phyloP scores from a whole-genome alignment of 331 rosid species.

The Cucumis variabilis region DNA sequence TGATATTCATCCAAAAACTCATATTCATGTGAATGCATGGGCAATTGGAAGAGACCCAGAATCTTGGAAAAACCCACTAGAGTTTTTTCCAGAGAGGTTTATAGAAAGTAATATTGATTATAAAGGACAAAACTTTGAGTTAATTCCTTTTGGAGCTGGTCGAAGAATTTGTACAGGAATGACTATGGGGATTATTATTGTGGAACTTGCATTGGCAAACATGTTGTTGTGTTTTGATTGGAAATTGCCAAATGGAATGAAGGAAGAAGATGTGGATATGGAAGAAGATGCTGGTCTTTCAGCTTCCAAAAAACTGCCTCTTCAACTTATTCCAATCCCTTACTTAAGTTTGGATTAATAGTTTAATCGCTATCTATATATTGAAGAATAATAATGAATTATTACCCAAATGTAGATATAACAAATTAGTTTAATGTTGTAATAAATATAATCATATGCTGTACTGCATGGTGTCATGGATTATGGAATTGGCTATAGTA shows the following conservation, averaged over 20 bases:
- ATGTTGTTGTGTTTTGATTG: not conserved
- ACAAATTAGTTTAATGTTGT: too few species aligned
- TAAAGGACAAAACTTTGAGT: slow-evolving; percentile 4
- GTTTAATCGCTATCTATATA: too few species aligned
- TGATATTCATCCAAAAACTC: not conserved
- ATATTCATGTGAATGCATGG: not conserved
- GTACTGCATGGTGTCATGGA: too few species aligned
- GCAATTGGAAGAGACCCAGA: not conserved
- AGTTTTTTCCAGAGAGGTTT: slow-evolving; percentile 16
- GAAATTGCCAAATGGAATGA: slow-evolving; percentile 14
- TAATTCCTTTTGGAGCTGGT: not conserved
- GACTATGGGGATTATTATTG: not conserved
- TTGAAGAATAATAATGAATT: too few species aligned
- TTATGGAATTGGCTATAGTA: too few species aligned
- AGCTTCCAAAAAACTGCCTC: not conserved
- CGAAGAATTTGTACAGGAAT: not conserved
- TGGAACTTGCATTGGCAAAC: not conserved
- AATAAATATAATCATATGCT: too few species aligned
- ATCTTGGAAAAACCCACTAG: not conserved
- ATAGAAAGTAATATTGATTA: not conserved
- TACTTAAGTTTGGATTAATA: not conserved
- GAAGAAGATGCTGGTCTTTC: not conserved
- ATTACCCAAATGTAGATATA: too few species aligned
- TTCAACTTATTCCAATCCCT: not conserved
- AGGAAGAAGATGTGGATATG: not conserved